phyloP scores from a whole-genome alignment of 768 basidiomycete genomes.

The Saitozyma sp. region DNA sequence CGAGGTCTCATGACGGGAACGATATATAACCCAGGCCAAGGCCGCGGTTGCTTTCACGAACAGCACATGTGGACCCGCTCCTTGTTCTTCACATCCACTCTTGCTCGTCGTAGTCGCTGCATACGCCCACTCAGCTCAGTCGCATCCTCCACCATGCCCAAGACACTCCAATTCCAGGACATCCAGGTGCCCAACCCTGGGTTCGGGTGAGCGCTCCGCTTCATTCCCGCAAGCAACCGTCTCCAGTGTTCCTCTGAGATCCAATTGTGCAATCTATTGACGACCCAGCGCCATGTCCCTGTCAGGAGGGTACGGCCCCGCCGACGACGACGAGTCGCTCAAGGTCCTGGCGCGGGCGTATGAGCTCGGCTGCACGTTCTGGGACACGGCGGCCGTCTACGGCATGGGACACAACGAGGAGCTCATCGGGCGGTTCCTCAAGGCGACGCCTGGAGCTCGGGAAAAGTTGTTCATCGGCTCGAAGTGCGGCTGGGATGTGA shows the following conservation, averaged over 20 bases:
- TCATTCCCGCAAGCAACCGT: neutral
- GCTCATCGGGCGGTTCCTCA: conserved; percentile 32
- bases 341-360: conserved; percentile 17
- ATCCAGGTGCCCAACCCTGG: conserved; percentile 5
- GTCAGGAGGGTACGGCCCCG: conserved; percentile 17
- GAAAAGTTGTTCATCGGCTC: conserved; percentile 32
- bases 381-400: conserved; percentile 35
- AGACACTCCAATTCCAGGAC: conserved; percentile 5
- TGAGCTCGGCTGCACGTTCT: conserved; percentile 36
- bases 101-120: no score
- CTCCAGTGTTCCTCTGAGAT: neutral
- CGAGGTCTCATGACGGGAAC: no score
- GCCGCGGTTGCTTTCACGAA: no score
- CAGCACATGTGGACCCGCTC: no score
- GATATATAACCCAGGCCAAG: no score
- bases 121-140: neutral
- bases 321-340: conserved; percentile 20
- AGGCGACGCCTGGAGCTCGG: conserved; percentile 18
- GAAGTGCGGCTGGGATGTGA: conserved; percentile 34
- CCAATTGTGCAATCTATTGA: neutral
- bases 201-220: conserved; percentile 1
- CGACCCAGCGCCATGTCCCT: conserved; percentile 27
- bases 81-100: no score
- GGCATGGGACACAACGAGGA: conserved; percentile 30
- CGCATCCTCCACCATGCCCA: conserved; percentile 1